Evolutionary conservation across 495 filamentous ascomycete genomes (phyloP).

Genomic region (Pyrenopolyporus hunteri): DNA sequence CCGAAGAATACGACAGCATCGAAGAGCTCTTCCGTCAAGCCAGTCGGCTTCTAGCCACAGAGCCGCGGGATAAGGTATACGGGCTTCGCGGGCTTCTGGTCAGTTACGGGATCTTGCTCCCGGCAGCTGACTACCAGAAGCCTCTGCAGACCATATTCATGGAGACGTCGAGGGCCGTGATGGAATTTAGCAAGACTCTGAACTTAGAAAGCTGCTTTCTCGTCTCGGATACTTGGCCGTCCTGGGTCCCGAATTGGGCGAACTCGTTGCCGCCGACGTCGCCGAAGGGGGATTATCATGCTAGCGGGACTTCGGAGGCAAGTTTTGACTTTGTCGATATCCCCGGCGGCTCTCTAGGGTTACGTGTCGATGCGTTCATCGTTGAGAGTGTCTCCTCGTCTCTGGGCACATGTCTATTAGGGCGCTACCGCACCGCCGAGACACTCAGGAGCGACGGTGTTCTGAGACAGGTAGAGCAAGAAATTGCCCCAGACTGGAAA

Average conservation of each 20-base stretch:
- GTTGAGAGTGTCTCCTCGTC: not conserved
- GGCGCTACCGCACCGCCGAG: not conserved
- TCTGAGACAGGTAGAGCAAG: not conserved
- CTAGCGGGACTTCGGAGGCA: not conserved
- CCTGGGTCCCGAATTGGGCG: conserved; percentile 1
- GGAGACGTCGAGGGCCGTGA: not conserved
- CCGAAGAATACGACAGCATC: conserved; percentile 4
- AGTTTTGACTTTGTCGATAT: not conserved
- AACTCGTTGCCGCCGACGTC: not conserved
- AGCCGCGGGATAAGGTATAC: conserved; percentile 4
- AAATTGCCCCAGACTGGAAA: conserved; percentile 1
- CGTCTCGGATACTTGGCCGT: not conserved
- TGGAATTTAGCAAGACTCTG: not conserved
- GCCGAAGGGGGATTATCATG: conserved; percentile 2
- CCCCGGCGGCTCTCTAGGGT: not conserved
- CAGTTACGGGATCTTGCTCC: conserved; percentile 5
- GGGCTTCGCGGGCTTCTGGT: conserved; percentile 1
- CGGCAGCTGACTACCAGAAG: not conserved
- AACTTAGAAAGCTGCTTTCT: not conserved
- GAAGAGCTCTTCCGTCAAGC: conserved; percentile 13
- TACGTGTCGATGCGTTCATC: not conserved
- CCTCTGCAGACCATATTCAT: not conserved
- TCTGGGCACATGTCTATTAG: not conserved
- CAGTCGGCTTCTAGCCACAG: not conserved
- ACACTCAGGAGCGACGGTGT: not conserved